Evolutionary conservation across 2,329 filamentous ascomycete genomes (phyloP).

Genomic region (Fusarium brachygibbosum): DNA sequence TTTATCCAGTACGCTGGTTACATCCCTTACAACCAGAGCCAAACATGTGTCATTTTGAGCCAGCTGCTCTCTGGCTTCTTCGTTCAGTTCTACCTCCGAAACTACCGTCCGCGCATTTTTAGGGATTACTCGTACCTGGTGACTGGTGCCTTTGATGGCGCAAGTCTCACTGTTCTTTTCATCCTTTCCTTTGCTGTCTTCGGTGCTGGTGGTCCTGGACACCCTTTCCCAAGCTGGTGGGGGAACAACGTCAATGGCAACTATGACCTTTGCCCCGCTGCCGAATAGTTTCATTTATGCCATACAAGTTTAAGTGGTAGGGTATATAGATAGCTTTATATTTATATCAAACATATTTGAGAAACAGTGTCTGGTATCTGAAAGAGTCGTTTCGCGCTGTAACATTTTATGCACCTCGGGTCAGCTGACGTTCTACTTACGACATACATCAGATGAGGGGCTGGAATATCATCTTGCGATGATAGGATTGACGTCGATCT

Average conservation of each 20-base stretch:
- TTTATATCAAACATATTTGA: background rate
- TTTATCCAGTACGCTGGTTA: conserved; percentile 68
- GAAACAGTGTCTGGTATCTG: background rate
- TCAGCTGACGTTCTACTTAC: background rate
- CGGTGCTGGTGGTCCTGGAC: conserved; percentile 60
- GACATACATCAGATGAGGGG: background rate
- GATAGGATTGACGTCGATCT: background rate
- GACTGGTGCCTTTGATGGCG: conserved; percentile 67
- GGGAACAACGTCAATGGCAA: conserved; percentile 64
- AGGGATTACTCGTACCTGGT: conserved; percentile 67
- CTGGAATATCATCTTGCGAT: background rate
- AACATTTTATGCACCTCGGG: background rate
- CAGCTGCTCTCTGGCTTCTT: conserved; percentile 62
- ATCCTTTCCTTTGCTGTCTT: conserved; percentile 69
- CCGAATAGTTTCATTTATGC: conserved; percentile 45
- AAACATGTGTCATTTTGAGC: conserved; percentile 68
- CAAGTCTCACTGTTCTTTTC: conserved; percentile 62
- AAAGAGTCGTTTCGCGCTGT: background rate
- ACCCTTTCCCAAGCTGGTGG: conserved; percentile 67
- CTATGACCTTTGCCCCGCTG: conserved; percentile 62
- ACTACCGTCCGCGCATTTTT: conserved; percentile 65
- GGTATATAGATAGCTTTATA: background rate
- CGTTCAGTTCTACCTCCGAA: conserved; percentile 65
- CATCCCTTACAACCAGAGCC: conserved; percentile 67
- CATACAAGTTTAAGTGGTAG: background rate